Conservation (phyloP, 1,139 yeast genomes). For the Lodderomyces oxycetoniae region DNA sequence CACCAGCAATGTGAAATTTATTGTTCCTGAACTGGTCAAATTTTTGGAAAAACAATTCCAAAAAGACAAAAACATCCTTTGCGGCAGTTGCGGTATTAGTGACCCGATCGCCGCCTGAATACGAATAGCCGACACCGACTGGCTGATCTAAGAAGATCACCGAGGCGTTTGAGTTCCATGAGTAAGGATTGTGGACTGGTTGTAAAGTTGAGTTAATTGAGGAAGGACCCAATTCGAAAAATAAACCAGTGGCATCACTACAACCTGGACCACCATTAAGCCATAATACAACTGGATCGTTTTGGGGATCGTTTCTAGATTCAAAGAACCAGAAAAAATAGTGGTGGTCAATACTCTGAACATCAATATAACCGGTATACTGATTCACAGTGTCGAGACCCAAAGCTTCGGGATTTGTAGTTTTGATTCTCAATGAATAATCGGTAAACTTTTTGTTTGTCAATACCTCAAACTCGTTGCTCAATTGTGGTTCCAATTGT, state of each 20-base stretch:
- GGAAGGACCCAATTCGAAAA: slow-evolving; percentile 87
- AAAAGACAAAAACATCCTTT: slow-evolving; percentile 71
- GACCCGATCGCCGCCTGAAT: slow-evolving; percentile 53
- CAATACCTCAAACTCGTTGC: slow-evolving; percentile 19
- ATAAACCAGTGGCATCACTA: slow-evolving; percentile 84
- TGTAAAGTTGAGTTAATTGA: slow-evolving; percentile 60
- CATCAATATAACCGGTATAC: slow-evolving; percentile 62
- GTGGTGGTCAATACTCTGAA: slow-evolving; percentile 56
- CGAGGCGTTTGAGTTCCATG: slow-evolving; percentile 88
- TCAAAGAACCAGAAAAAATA: slow-evolving; percentile 88
- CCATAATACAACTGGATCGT: slow-evolving; percentile 85
- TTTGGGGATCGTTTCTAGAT: slow-evolving; percentile 81
- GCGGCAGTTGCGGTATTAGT: slow-evolving; percentile 68
- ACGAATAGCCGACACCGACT: slow-evolving; percentile 83
- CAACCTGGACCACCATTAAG: slow-evolving; percentile 92
- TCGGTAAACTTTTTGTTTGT: slow-evolving; percentile 25
- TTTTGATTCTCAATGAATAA: slow-evolving; percentile 38
- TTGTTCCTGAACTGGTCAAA: slow-evolving; percentile 58
- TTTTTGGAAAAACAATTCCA: slow-evolving; percentile 71
- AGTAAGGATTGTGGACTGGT: slow-evolving; percentile 70
- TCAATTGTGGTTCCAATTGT: slow-evolving; percentile 2
- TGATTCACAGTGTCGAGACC: slow-evolving; percentile 58
- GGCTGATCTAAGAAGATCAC: slow-evolving; percentile 95
- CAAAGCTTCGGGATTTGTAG: slow-evolving; percentile 37
- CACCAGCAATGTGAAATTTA: slow-evolving; percentile 81